These are phyloP conservation scores for Gossypium arboreum DNA, from an alignment of 345 rosid genomes.

Conservation along the genomic window DNA sequence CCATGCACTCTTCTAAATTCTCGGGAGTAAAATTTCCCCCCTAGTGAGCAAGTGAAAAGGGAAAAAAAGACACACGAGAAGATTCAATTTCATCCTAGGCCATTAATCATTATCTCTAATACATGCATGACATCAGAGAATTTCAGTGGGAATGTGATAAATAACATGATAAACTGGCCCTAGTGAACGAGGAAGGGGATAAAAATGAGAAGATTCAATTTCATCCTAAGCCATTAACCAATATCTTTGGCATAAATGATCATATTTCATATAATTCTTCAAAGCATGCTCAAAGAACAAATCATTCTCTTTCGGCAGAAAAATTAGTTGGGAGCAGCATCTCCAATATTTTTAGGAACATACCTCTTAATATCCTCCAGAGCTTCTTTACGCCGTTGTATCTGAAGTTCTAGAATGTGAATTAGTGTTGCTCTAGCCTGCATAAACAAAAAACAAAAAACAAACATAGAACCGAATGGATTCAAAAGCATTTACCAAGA, in stretches of 20 bases:
- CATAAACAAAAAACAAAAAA: conserved; percentile 2
- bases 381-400: conserved; percentile 77
- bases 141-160: too few species aligned
- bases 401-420: conserved; percentile 88
- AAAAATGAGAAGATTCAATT: neutral
- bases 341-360: neutral
- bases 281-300: neutral
- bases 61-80: neutral
- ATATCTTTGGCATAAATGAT: neutral
- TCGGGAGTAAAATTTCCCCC: neutral
- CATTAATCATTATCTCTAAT: neutral
- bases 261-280: neutral
- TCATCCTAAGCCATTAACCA: neutral
- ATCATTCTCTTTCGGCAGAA: neutral
- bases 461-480: neutral
- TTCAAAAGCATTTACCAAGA: conserved; percentile 6
- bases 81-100: neutral
- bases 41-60: neutral
- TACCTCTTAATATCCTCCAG: conserved; percentile 93
- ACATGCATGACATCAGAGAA: neutral
- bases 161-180: neutral
- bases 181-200: neutral
- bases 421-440: conserved; percentile 94
- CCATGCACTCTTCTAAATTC: neutral
- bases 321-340: neutral